phyloP scores from a whole-genome alignment of 2,329 filamentous ascomycete genomes.

The Beauveria caledonica region DNA sequence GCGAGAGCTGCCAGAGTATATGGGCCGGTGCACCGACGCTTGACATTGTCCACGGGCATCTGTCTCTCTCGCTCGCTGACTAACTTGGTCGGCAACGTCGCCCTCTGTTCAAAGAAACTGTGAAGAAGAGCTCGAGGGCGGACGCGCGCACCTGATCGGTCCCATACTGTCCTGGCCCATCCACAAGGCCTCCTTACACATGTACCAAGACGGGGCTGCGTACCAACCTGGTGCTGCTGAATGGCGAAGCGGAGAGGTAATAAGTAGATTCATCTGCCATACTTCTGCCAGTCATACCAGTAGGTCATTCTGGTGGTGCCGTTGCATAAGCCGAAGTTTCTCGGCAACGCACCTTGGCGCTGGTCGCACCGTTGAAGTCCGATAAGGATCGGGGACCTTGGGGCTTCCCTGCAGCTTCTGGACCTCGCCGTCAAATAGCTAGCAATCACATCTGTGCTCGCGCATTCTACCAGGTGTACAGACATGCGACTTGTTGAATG shows the following conservation, averaged over 20 bases:
- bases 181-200: neutral
- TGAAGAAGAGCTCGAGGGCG: too few relatives aligned
- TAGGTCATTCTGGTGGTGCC: too few relatives aligned
- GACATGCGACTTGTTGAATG: neutral
- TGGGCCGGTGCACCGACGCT: neutral
- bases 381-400: conserved; percentile 9
- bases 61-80: too few relatives aligned
- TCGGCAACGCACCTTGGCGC: too few relatives aligned
- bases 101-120: too few relatives aligned
- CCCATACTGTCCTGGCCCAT: neutral
- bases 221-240: neutral
- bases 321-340: too few relatives aligned
- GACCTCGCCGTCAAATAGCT: neutral
- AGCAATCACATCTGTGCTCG: neutral
- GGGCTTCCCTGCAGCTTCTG: neutral
- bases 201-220: neutral
- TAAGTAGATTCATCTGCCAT: too few relatives aligned
- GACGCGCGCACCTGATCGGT: neutral
- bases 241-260: neutral
- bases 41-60: too few relatives aligned
- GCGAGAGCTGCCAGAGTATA: neutral
- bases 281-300: too few relatives aligned
- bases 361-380: conserved; percentile 5
- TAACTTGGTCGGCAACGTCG: too few relatives aligned
- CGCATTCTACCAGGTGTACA: neutral